Conservation (phyloP, 768 basidiomycete species). For the Suillus occidentalis region DNA sequence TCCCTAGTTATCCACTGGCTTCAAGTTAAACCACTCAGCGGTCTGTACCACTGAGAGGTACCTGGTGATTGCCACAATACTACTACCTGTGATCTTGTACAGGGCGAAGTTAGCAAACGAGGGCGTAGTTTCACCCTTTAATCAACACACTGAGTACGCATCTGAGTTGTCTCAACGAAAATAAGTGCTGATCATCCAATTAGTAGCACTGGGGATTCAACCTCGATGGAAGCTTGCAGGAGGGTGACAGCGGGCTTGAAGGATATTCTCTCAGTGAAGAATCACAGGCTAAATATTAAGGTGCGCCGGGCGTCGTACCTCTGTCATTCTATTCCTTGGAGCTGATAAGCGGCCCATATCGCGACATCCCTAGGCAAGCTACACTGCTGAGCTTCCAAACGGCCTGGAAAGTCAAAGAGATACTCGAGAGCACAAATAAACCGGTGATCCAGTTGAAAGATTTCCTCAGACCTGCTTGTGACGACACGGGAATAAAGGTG, state of each 20-base stretch:
- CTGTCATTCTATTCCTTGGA: not conserved
- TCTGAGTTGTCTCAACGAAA: slow-evolving; percentile 7
- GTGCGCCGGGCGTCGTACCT: slow-evolving; percentile 17
- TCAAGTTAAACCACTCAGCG: too few relatives aligned
- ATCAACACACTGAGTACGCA: slow-evolving; percentile 71
- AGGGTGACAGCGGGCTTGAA: slow-evolving; percentile 24
- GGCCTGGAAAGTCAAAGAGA: slow-evolving; percentile 46
- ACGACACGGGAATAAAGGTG: too few relatives aligned
- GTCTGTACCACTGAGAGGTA: too few relatives aligned
- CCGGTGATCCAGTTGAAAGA: slow-evolving; percentile 55
- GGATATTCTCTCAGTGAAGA: slow-evolving; percentile 49
- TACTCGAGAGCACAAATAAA: slow-evolving; percentile 31
- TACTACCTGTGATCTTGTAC: slow-evolving; percentile 67
- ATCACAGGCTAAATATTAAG: slow-evolving; percentile 46
- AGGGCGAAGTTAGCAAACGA: slow-evolving; percentile 60
- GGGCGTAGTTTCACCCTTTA: slow-evolving; percentile 64
- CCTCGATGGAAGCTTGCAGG: slow-evolving; percentile 63
- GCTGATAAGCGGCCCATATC: not conserved
- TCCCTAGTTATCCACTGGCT: too few relatives aligned
- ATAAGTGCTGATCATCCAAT: slow-evolving; percentile 2
- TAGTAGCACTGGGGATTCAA: slow-evolving; percentile 88
- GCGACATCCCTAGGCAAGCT: slow-evolving; percentile 43
- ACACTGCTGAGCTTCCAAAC: slow-evolving; percentile 51
- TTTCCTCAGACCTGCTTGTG: too few relatives aligned
- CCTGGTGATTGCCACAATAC: too few relatives aligned